phyloP scores from a whole-genome alignment of 768 basidiomycete genomes.

The Lactifluus subvellereus region DNA sequence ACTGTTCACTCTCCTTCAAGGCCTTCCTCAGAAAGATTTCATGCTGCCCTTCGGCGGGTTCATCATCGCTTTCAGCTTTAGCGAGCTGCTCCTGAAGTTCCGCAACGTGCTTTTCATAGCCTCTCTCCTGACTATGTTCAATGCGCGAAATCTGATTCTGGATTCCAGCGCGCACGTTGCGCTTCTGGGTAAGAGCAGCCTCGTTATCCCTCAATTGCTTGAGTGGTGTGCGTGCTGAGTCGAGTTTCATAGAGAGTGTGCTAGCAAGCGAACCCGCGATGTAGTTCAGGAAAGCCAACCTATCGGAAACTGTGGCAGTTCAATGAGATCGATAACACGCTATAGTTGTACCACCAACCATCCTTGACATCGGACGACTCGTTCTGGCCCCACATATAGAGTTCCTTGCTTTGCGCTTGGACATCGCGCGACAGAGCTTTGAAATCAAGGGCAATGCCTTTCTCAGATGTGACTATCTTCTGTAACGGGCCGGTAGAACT shows the following conservation, averaged over 20 bases:
- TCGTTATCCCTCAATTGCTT: constrained; percentile 75
- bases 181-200: constrained; percentile 49
- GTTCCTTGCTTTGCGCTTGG: constrained; percentile 74
- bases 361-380: constrained; percentile 72
- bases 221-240: constrained; percentile 57
- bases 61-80: constrained; percentile 59
- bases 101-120: constrained; percentile 57
- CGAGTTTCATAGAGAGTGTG: constrained; percentile 55
- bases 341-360: constrained; percentile 38
- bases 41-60: constrained; percentile 61
- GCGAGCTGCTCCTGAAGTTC: constrained; percentile 68
- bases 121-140: constrained; percentile 61
- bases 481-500: constrained; percentile 63
- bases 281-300: constrained; percentile 77
- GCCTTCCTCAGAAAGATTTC: constrained; percentile 72
- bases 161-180: constrained; percentile 52
- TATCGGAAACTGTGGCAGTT: constrained; percentile 51
- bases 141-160: constrained; percentile 56
- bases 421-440: constrained; percentile 60
- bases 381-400: constrained; percentile 78
- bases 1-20: constrained; percentile 63
- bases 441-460: constrained; percentile 71
- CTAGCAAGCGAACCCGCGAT: constrained; percentile 62
- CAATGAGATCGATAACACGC: not conserved
- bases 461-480: constrained; percentile 72